phyloP scores from a whole-genome alignment of 768 basidiomycete genomes.

The Pleurotus tuoliensis region DNA sequence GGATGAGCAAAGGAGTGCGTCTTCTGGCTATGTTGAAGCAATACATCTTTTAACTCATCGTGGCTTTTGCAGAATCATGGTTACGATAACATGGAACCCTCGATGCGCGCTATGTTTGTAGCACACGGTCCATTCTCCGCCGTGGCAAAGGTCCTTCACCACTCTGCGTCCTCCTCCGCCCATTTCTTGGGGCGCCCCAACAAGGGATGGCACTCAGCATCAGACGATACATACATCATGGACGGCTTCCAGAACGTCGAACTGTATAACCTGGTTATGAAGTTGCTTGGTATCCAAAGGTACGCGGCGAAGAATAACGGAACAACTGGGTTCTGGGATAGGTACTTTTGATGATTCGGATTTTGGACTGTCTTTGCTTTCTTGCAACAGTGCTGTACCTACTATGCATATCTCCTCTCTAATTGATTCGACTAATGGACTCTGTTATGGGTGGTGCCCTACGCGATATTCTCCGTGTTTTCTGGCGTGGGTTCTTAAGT shows the following conservation, averaged over 20 bases:
- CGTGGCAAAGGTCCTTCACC: slow-evolving; percentile 56
- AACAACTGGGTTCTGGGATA: slow-evolving; percentile 80
- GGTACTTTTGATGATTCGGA: slow-evolving; percentile 45
- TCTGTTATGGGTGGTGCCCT: no score
- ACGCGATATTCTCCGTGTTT: no score
- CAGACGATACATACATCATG: slow-evolving; percentile 67
- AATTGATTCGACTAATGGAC: not conserved
- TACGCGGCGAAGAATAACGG: slow-evolving; percentile 68
- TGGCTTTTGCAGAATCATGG: slow-evolving; percentile 66
- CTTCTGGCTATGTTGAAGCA: not conserved
- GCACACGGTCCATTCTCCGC: slow-evolving; percentile 87
- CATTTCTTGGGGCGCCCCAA: slow-evolving; percentile 23
- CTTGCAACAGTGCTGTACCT: not conserved
- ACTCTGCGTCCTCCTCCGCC: slow-evolving; percentile 20
- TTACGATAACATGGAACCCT: slow-evolving; percentile 72
- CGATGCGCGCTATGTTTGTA: slow-evolving; percentile 90
- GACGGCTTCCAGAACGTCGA: slow-evolving; percentile 84
- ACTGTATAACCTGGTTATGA: slow-evolving; percentile 79
- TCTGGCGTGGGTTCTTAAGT: no score
- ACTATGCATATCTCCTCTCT: slow-evolving; percentile 35
- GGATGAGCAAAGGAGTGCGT: slow-evolving; percentile 75
- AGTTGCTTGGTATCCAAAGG: slow-evolving; percentile 61
- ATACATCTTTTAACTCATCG: not conserved
- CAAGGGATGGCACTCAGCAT: slow-evolving; percentile 66
- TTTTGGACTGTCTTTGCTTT: not conserved